Base-by-base conservation (phyloP, 1,139 yeast genomes). In the Saccharomycopsis hybrid region DNA sequence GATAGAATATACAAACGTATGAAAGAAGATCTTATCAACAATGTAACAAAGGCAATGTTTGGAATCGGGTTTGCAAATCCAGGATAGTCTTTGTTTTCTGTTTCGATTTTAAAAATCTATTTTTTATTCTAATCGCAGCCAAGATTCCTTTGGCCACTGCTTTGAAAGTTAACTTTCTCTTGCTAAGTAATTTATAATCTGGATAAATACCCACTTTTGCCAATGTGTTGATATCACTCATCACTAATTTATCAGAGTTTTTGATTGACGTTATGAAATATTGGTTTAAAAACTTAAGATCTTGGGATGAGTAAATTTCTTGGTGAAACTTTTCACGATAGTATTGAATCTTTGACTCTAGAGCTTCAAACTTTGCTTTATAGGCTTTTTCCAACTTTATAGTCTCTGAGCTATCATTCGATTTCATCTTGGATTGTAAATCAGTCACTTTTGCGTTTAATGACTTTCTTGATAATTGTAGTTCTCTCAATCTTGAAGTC, bases 41-140 rank as follows among this genome's bases (percentile, higher is more conserved):
- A n/a, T n/a, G n/a, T n/a, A n/a, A n/a, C n/a, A n/a, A n/a, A n/a
- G n/a, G n/a, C n/a, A n/a, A n/a, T n/a, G n/a, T n/a, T n/a, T n/a
- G n/a, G n/a, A n/a, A n/a, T n/a, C n/a, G n/a, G n/a, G n/a, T n/a
- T n/a, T n/a, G n/a, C n/a, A n/a, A n/a, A n/a, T n/a, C n/a, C n/a
- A n/a, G n/a, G n/a, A n/a, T n/a, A n/a, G n/a, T 36, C 18, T 36
- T 36, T 5, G 18, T 7, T 24, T 36, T 36, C 13, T 36, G 24
- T 32, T 44, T 7, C 9, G 43, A 11, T 36, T 49, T 53, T 9
- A 66, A 63, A 4, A 58, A 56, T 52, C 80, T 62, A 43, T 68
- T 72, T 56, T 67, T 72, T 29, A 83, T 68, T 50, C 81, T 66
- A 5, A 82, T 74, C 38, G 71, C 67, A 1, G 86, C 84, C 54